phyloP scores from a whole-genome alignment of 2,329 filamentous ascomycete genomes.

The Aaosphaeria pasadenensis region DNA sequence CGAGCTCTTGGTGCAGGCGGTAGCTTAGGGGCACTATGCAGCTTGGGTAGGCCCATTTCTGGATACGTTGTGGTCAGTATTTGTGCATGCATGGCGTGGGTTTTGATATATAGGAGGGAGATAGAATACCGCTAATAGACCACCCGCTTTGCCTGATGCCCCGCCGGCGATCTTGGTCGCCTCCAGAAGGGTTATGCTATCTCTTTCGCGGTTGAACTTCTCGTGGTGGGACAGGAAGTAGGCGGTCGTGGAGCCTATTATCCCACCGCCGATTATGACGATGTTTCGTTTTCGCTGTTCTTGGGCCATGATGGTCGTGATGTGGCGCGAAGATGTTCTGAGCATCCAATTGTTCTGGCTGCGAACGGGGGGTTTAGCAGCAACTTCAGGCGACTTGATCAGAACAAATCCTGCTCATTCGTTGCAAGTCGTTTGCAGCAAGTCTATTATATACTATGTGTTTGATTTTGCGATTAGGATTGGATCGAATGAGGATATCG shows the following conservation, averaged over 20 bases:
- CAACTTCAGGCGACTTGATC: too few species aligned
- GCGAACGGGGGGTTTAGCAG: too few species aligned
- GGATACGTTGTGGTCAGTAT: too few species aligned
- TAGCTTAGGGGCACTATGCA: constrained; percentile 85
- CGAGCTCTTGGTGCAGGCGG: constrained; percentile 75
- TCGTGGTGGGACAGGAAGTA: constrained; percentile 89
- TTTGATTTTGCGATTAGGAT: too few species aligned
- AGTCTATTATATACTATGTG: too few species aligned
- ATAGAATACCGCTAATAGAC: constrained; percentile 66
- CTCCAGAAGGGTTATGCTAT: constrained; percentile 83
- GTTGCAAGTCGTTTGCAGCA: too few species aligned
- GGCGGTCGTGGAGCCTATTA: constrained; percentile 87
- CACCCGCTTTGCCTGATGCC: constrained; percentile 92
- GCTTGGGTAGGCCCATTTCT: constrained; percentile 77
- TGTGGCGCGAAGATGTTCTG: too few species aligned
- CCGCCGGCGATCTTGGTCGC: constrained; percentile 82
- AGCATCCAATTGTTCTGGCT: too few species aligned
- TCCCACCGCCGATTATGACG: constrained; percentile 64
- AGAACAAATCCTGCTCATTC: too few species aligned
- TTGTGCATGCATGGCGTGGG: too few species aligned
- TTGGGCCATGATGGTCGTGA: constrained; percentile 19
- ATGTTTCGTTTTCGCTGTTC: constrained; percentile 28
- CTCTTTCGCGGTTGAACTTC: constrained; percentile 69
- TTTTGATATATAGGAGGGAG: too few species aligned
- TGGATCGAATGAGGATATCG: too few species aligned